These are phyloP conservation scores for Xylariaceae sp. DNA, from an alignment of 2,329 filamentous ascomycete species.

Conservation along the genomic window DNA sequence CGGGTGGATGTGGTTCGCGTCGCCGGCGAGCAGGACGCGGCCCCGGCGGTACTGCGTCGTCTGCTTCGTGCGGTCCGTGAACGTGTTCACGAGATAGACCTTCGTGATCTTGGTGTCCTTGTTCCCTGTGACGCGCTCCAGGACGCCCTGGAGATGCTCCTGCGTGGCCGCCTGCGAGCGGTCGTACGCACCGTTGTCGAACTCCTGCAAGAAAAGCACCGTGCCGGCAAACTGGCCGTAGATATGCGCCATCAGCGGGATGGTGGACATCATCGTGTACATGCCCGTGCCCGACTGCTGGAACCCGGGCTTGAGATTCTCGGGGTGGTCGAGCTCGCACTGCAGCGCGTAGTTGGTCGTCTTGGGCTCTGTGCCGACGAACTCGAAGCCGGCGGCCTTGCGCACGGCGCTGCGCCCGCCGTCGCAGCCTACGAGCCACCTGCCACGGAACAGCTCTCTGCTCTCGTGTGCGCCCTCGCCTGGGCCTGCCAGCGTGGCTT, in stretches of 20 bases:
- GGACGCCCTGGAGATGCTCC: conserved; percentile 29
- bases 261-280: conserved; percentile 29
- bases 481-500: conserved; percentile 9
- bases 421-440: conserved; percentile 52
- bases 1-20: conserved; percentile 61
- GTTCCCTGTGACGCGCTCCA: conserved; percentile 25
- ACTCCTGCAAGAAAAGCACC: conserved; percentile 27
- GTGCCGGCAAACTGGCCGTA: neutral
- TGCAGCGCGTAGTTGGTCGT: conserved; percentile 45
- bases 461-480: neutral
- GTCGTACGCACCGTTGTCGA: conserved; percentile 29
- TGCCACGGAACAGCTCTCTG: conserved; percentile 28
- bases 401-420: conserved; percentile 49
- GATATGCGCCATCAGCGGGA: neutral
- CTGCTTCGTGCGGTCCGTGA: conserved; percentile 33
- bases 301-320: conserved; percentile 38
- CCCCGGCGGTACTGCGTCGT: conserved; percentile 46
- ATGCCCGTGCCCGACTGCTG: conserved; percentile 35
- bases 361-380: conserved; percentile 45
- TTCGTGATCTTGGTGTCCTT: conserved; percentile 31
- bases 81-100: conserved; percentile 36
- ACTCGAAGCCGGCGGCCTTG: conserved; percentile 44
- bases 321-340: conserved; percentile 42
- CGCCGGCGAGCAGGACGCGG: conserved; percentile 60
- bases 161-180: conserved; percentile 27